phyloP scores from a whole-genome alignment of 805 yeast species.

The Lachancea quebecensis region DNA sequence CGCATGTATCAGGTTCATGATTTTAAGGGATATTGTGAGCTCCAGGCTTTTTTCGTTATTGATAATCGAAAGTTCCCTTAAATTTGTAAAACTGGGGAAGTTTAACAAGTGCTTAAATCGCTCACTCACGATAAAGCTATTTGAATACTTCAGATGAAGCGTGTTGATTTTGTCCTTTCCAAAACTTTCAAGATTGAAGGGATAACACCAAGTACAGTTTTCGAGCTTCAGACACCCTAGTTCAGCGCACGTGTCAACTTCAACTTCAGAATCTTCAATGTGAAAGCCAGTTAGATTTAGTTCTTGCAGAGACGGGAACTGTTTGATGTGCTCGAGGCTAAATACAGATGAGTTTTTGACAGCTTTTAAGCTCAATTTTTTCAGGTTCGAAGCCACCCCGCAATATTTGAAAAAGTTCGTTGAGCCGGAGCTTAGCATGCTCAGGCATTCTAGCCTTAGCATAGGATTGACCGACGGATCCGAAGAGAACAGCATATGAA shows the following conservation, averaged over 20 bases:
- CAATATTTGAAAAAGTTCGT: constrained; percentile 34
- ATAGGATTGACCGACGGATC: constrained; percentile 8
- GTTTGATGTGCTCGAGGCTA: constrained; percentile 38
- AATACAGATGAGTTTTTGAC: constrained; percentile 27
- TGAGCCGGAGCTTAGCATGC: constrained; percentile 24
- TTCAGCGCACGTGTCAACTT: constrained; percentile 17
- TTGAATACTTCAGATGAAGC: constrained; percentile 25
- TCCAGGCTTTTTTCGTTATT: constrained; percentile 24
- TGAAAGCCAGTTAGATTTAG: constrained; percentile 36
- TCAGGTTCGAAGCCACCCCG: constrained; percentile 9
- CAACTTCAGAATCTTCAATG: constrained; percentile 37
- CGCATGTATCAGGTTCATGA: constrained; percentile 28
- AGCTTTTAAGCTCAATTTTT: constrained; percentile 20
- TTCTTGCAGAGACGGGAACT: constrained; percentile 31
- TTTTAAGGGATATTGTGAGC: constrained; percentile 29
- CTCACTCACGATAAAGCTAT: constrained; percentile 33
- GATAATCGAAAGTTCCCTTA: constrained; percentile 24
- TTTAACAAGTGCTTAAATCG: constrained; percentile 29
- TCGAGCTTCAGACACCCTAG: constrained; percentile 29
- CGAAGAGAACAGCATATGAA: constrained; percentile 19
- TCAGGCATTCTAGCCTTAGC: constrained; percentile 18
- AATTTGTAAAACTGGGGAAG: constrained; percentile 24
- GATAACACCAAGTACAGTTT: constrained; percentile 53
- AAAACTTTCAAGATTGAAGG: constrained; percentile 37
- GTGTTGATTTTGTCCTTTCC: constrained; percentile 20